Percentiles rank a stretch among this genome's conserved stretches.
Evolutionary conservation across 495 filamentous ascomycete species (phyloP).

Genomic region (Aspergillus conjunctus): DNA sequence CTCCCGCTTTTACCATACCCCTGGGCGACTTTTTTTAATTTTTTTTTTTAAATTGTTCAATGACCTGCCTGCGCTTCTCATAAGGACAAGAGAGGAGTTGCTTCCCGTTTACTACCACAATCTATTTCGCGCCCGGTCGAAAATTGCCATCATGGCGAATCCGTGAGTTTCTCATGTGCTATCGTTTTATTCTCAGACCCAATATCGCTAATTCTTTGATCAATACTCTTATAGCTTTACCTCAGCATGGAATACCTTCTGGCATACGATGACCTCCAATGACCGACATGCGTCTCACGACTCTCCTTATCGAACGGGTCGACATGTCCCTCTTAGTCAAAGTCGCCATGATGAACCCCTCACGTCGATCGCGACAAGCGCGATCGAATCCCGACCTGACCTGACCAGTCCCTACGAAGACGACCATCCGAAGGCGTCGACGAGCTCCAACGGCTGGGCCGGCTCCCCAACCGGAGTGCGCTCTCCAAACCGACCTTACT

Average conservation of each 20-base stretch:
- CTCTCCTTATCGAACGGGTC: slow-evolving; percentile 81
- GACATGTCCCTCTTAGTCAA: slow-evolving; percentile 75
- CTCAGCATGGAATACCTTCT: slow-evolving; percentile 74
- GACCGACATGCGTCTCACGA: slow-evolving; percentile 80
- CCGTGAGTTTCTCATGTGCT: slow-evolving; percentile 22
- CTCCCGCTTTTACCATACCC: too few relatives aligned
- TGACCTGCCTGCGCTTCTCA: slow-evolving; percentile 18
- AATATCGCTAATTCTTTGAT: slow-evolving; percentile 4
- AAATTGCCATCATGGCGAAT: slow-evolving; percentile 28
- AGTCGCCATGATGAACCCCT: slow-evolving; percentile 71
- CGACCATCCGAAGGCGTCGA: slow-evolving; percentile 59
- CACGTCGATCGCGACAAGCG: slow-evolving; percentile 76
- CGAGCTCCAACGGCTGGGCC: slow-evolving; percentile 57
- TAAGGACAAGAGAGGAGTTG: slow-evolving; percentile 16
- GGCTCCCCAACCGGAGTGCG: slow-evolving; percentile 59
- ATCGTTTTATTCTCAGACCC: not conserved
- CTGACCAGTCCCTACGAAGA: slow-evolving; percentile 75
- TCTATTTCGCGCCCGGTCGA: not conserved
- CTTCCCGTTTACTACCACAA: slow-evolving; percentile 10
- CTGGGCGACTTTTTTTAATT: too few relatives aligned
- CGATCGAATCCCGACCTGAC: slow-evolving; percentile 74
- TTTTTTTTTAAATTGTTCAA: slow-evolving; percentile 17
- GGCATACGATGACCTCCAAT: slow-evolving; percentile 91
- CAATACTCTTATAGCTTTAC: slow-evolving; percentile 52
- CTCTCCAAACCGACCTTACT: slow-evolving; percentile 70